Base-by-base conservation (phyloP, 768 basidiomycete species). In the Suillus weaverae region DNA sequence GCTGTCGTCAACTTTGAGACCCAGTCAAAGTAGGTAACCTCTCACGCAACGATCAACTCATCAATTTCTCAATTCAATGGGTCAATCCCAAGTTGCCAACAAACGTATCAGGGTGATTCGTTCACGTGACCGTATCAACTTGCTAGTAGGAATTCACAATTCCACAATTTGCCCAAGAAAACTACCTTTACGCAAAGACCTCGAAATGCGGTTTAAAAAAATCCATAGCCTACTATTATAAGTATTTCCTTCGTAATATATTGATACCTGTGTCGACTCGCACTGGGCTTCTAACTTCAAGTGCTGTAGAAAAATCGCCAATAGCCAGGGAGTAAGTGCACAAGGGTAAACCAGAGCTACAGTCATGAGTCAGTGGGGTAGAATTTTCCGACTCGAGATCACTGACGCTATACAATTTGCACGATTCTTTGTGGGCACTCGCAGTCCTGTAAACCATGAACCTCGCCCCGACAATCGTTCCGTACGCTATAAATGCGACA, bases 241-340 rank as follows among this genome's bases (percentile, higher is more conserved):
- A 10, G 43, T 20, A 43, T 43, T 18, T 43, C 18, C 41, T 43
- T 18, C 20, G 43, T 43, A 43, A 20, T 43, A 43, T 9, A 20
- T 43, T n/a, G 44, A n/a, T n/a, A 46, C n/a, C 44, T 4, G 20
- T n/a, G 43, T 44, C 4, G 9, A 44, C 43, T 44, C n/a, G 43
- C 43, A 22, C 46, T 22, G 11, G 22, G 18, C n/a, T 20, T 35
- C 20, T 20, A 35, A 35, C 22, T 22, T 56, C 36, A 56, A 56
- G 14, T 26, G 22, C 55, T 36, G 39, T 63, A 57, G 41, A 62
- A 60, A 63, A 60, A 63, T 26, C 59, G 22, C 62, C 62, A 63
- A 61, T 63, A 63, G 39, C 62, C 62, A 20, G 62, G 62, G n/a
- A 63, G 62, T 41, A 63, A 33, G 33, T 63, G 62, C 5, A 32